Evolutionary conservation across 2,329 filamentous ascomycete genomes (phyloP).

Genomic region (Helminthosporium solani): DNA sequence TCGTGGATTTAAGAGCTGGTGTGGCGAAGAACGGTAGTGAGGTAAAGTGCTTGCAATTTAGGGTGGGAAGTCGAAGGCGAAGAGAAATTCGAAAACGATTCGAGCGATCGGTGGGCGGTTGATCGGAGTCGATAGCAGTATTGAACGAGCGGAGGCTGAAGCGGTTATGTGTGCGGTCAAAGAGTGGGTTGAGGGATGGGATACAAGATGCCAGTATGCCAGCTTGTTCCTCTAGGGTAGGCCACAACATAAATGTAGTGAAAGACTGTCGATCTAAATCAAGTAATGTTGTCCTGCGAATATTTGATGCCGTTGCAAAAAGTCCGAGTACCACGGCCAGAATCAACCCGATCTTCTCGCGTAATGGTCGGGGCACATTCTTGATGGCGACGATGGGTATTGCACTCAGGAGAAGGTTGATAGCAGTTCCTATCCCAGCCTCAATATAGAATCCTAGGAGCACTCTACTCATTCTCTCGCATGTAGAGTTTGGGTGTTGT

Average conservation of each 20-base stretch:
- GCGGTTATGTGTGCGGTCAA: constrained; percentile 15
- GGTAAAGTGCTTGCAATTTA: constrained; percentile 1
- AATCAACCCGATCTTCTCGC: constrained; percentile 18
- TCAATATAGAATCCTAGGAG: constrained; percentile 16
- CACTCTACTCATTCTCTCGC: constrained; percentile 4
- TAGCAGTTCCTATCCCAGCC: constrained; percentile 16
- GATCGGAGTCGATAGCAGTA: background rate
- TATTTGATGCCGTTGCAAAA: constrained; percentile 21
- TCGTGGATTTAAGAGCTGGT: constrained; percentile 1
- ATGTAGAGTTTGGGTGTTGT: constrained; percentile 9
- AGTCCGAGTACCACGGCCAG: constrained; percentile 21
- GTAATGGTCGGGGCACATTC: constrained; percentile 14
- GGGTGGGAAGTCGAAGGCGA: background rate
- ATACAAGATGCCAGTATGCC: constrained; percentile 26
- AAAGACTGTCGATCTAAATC: constrained; percentile 9
- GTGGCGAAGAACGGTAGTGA: constrained; percentile 3
- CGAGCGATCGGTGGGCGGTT: background rate
- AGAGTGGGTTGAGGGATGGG: constrained; percentile 22
- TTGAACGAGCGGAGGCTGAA: constrained; percentile 6
- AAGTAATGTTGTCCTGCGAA: constrained; percentile 19
- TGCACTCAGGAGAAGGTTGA: constrained; percentile 21
- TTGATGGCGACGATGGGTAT: constrained; percentile 20
- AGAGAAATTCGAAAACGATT: background rate
- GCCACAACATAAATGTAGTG: constrained; percentile 23
- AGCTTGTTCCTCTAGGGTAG: constrained; percentile 22